Evolutionary conservation across 2,329 filamentous ascomycete species (phyloP).

Genomic region (Pezicula rhizophila): DNA sequence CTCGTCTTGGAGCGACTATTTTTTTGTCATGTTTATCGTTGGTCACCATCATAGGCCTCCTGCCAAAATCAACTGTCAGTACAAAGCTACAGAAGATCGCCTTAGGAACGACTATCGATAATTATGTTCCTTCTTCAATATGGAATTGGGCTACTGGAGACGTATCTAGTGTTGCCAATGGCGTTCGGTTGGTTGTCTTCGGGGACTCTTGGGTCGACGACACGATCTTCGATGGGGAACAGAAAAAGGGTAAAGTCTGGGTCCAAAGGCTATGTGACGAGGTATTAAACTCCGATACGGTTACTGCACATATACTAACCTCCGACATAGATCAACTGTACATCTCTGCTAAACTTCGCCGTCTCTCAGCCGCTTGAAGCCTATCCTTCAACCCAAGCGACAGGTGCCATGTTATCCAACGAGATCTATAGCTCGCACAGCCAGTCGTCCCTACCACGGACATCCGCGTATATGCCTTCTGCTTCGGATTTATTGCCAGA

Average conservation of each 20-base stretch:
- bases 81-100: conserved; percentile 17
- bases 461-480: background rate
- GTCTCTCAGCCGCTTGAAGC: conserved; percentile 17
- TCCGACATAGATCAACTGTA: conserved; percentile 21
- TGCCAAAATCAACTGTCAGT: conserved; percentile 11
- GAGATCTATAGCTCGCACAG: conserved; percentile 11
- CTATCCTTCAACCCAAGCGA: conserved; percentile 15
- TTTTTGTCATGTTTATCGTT: conserved; percentile 18
- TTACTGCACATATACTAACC: background rate
- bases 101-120: conserved; percentile 12
- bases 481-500: conserved; percentile 17
- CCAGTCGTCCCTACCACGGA: background rate
- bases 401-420: conserved; percentile 20
- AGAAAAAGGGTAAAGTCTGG: too few relatives aligned
- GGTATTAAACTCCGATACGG: conserved; percentile 10
- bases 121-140: conserved; percentile 7
- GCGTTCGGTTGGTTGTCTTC: conserved; percentile 23
- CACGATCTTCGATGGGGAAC: too few relatives aligned
- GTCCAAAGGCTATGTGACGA: conserved; percentile 18
- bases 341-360: conserved; percentile 23
- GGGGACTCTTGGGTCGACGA: conserved; percentile 27
- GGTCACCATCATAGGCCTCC: conserved; percentile 13
- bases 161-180: conserved; percentile 2
- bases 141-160: conserved; percentile 16
- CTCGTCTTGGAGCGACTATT: conserved; percentile 16